phyloP scores from a whole-genome alignment of 2,329 filamentous ascomycete species.

The Paecilomyces dactylethromorphus region DNA sequence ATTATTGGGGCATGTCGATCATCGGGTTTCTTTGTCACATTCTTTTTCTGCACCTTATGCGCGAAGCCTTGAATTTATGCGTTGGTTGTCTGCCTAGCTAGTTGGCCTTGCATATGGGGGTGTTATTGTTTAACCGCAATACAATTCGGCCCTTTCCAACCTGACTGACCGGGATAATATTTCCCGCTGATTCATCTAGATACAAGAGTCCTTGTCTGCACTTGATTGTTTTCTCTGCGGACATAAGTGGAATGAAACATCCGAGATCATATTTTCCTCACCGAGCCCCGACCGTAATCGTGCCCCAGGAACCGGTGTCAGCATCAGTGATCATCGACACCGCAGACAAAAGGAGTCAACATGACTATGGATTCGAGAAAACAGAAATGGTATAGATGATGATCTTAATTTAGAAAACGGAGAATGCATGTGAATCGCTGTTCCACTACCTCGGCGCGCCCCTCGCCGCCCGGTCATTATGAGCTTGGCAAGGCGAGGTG shows the following conservation, averaged over 20 bases:
- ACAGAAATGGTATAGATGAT: neutral
- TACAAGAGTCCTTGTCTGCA: neutral
- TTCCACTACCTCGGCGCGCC: neutral
- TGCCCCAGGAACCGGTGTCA: neutral
- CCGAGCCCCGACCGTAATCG: too few relatives aligned
- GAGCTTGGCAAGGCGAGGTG: neutral
- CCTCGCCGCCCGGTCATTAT: neutral
- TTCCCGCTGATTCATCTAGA: neutral
- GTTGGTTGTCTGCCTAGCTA: neutral
- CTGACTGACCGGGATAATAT: neutral
- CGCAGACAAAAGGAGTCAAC: neutral
- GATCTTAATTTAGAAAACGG: neutral
- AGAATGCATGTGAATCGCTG: neutral
- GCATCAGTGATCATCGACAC: neutral
- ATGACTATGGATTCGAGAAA: neutral
- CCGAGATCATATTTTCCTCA: too few relatives aligned
- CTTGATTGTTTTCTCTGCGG: neutral
- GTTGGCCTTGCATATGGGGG: neutral
- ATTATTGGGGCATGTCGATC: neutral
- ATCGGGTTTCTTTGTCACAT: neutral
- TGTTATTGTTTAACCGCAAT: neutral
- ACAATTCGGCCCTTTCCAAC: neutral
- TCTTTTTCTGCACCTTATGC: neutral
- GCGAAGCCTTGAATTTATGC: neutral
- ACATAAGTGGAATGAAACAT: too few relatives aligned